Evolutionary conservation across 352 stramenopile species (phyloP), one percentile per base, ranked within the genome.

Genomic region (Phytopythium oedochilum): DNA sequence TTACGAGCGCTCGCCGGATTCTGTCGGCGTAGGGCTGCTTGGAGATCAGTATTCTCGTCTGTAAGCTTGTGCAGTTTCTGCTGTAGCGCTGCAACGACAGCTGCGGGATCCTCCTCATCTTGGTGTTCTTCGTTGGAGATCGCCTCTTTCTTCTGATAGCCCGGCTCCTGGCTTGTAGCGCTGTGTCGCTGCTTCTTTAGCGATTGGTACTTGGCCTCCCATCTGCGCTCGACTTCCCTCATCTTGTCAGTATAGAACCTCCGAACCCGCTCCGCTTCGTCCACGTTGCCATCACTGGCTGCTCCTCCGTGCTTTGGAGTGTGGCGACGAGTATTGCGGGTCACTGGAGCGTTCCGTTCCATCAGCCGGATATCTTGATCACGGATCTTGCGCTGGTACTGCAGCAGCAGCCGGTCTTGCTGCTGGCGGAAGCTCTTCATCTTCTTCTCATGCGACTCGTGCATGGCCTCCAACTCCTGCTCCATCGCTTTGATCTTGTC

Each of bases 161-260:
- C 2, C 2, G n/a, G 23, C 23, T 34, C 17, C 15, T 22, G 23
- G 7, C 26, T 10, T 4, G 22, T 26, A 11, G 31, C 20, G 40
- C 59, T 56, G 40, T 60, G 74, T 23, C 71, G 61, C 39, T 85
- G 75, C 50, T 82, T 86, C 28, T 71, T 73, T n/a, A 85, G 39
- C 11, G 74, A 58, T 5, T 73, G 70, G 55, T 84, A 85, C 49
- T 88, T 90, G 44, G 70, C 61, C 36, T 86, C 76, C 83, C 78
- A 91, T 52, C 86, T 90, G 34, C 68, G 69, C 63, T 92, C 76
- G 12, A 91, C 18, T 43, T 88, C 80, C 59, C 89, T 86, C 25
- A 90, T 78, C 56, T 92, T 92, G 42, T 82, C 70, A 0, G 66
- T 69, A 61, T 89, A 92, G 29, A 92, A 91, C n/a, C 66, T 64